phyloP scores from a whole-genome alignment of 75 land plant species.

The Sequoiadendron giganteum region DNA sequence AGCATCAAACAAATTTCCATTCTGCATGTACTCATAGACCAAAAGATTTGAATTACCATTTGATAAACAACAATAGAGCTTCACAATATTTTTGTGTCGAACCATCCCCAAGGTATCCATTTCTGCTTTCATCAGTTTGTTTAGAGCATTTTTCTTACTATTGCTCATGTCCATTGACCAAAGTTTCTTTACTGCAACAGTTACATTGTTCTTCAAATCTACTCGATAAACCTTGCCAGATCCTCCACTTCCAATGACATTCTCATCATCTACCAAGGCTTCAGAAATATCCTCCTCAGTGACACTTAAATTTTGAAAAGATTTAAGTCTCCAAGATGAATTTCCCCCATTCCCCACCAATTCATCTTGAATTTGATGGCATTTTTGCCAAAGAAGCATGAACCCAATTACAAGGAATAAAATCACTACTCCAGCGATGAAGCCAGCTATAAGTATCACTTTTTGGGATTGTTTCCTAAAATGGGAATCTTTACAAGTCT shows the following conservation, averaged over 20 bases:
- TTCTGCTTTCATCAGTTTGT: slow-evolving; percentile 20
- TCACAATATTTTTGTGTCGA: slow-evolving; percentile 39
- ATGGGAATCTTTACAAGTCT: slow-evolving; percentile 1
- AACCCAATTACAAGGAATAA: background rate
- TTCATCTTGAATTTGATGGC: background rate
- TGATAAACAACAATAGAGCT: slow-evolving; percentile 38
- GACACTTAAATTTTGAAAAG: slow-evolving; percentile 60
- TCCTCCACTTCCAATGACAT: slow-evolving; percentile 38
- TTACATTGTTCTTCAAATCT: slow-evolving; percentile 18
- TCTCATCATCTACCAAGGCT: slow-evolving; percentile 9
- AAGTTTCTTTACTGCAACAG: slow-evolving; percentile 31
- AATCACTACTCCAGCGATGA: background rate
- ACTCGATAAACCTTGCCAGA: slow-evolving; percentile 39
- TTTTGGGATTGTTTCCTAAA: background rate
- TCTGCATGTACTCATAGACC: slow-evolving; percentile 37
- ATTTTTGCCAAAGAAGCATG: slow-evolving; percentile 11
- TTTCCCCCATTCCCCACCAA: background rate
- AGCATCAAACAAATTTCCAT: slow-evolving; percentile 29
- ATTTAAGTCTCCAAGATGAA: slow-evolving; percentile 55
- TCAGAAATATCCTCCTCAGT: slow-evolving; percentile 57
- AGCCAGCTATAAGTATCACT: background rate
- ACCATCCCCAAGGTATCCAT: slow-evolving; percentile 30
- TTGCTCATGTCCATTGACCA: slow-evolving; percentile 14
- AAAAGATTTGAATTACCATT: slow-evolving; percentile 17
- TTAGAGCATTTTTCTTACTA: slow-evolving; percentile 22